phyloP scores from a whole-genome alignment of 164 flowering plant genomes.

The Macadamia integrifolia region DNA sequence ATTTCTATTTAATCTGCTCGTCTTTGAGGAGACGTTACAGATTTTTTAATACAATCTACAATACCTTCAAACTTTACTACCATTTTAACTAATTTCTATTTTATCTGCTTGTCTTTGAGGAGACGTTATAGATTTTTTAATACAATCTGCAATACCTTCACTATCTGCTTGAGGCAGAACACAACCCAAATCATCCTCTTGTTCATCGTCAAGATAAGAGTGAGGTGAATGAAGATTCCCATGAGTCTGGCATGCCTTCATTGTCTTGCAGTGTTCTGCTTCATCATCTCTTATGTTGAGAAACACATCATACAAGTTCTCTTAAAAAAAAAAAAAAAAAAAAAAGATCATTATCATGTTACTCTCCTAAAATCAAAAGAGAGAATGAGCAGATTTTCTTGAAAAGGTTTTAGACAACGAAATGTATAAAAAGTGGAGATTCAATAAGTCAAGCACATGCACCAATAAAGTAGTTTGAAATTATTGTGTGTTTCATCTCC shows the following conservation, averaged over 20 bases:
- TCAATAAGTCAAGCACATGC: too few species aligned
- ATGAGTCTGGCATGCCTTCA: constrained; percentile 89
- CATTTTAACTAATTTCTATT: too few species aligned
- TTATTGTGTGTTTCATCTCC: too few species aligned
- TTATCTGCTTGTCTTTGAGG: background rate
- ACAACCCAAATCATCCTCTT: constrained; percentile 44
- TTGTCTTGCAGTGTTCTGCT: constrained; percentile 98
- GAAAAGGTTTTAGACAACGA: too few species aligned
- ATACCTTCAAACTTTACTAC: too few species aligned
- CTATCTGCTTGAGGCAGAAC: constrained; percentile 48
- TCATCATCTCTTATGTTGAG: constrained; percentile 87
- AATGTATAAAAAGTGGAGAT: too few species aligned
- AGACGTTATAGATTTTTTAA: constrained; percentile 54
- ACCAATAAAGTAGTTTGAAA: too few species aligned
- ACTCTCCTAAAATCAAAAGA: too few species aligned
- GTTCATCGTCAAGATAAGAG: constrained; percentile 33
- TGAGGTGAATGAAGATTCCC: constrained; percentile 92
- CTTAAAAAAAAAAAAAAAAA: constrained; percentile 37
- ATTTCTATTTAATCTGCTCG: too few species aligned
- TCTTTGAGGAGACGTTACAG: too few species aligned
- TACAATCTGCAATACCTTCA: constrained; percentile 78
- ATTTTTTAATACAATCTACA: too few species aligned
- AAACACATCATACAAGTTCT: constrained; percentile 84
- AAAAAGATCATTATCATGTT: background rate
- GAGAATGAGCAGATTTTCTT: too few species aligned